Conservation (phyloP, 129 eudicot genomes). For the Flaveria bidentis region DNA sequence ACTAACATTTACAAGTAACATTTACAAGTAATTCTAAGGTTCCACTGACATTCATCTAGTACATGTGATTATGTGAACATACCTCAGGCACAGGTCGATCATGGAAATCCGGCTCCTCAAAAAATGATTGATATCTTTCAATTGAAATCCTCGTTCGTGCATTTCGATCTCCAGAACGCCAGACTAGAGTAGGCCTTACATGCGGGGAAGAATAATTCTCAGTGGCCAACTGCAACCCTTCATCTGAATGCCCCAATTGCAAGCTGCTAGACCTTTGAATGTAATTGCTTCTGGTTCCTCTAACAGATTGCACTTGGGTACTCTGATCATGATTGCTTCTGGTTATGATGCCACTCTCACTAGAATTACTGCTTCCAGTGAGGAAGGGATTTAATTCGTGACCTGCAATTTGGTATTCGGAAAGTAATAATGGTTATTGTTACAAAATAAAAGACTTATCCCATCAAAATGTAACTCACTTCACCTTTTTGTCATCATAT, state of each 20-base stretch:
- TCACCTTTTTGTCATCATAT: background rate
- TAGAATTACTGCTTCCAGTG: slow-evolving; percentile 37
- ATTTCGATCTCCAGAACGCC: slow-evolving; percentile 50
- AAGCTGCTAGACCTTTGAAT: slow-evolving; percentile 48
- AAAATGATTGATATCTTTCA: slow-evolving; percentile 42
- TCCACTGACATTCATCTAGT: background rate
- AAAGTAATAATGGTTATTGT: background rate
- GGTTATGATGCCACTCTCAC: slow-evolving; percentile 36
- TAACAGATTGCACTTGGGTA: slow-evolving; percentile 33
- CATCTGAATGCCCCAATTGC: slow-evolving; percentile 44
- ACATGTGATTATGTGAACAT: slow-evolving; percentile 1
- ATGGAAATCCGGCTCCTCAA: slow-evolving; percentile 36
- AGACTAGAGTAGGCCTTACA: slow-evolving; percentile 33
- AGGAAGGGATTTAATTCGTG: slow-evolving; percentile 43
- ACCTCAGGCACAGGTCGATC: slow-evolving; percentile 56
- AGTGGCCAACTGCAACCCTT: slow-evolving; percentile 34
- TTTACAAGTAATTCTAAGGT: background rate
- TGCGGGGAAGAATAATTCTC: slow-evolving; percentile 47
- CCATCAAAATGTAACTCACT: background rate
- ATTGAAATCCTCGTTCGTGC: slow-evolving; percentile 40
- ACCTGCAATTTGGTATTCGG: slow-evolving; percentile 33
- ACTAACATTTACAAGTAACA: background rate
- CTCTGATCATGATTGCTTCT: slow-evolving; percentile 35
- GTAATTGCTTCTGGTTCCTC: slow-evolving; percentile 46
- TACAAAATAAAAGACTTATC: background rate